Evolutionary conservation across 2,329 filamentous ascomycete species (phyloP), one percentile per base, ranked within the genome.

Genomic region (Tolypocladium ovalisporum): DNA sequence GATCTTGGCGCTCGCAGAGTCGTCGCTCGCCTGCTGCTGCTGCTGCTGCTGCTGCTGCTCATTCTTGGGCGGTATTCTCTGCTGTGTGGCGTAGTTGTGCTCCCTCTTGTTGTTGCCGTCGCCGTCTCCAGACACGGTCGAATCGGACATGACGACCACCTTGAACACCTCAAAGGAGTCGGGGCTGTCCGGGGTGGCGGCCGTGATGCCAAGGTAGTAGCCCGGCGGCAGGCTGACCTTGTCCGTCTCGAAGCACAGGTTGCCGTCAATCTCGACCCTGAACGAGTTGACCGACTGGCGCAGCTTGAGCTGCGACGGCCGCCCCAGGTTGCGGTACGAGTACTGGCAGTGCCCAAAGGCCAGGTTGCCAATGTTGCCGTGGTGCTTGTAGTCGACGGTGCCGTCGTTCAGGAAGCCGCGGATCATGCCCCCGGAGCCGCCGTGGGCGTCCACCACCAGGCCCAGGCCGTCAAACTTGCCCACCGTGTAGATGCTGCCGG

Each of bases 121-220:
- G 34, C 39, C 56, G 54, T 59, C 62, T 55, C 57, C 58, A n/a
- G 55, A 62, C 59, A 60, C 55, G 37, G 61, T 67, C 58, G 65
- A 75, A 65, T 84, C 81, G 13, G 81, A 85, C 67, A 86, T 83
- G 55, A 94, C 83, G 39, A 88, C 80, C 68, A 97, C 82, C 70
- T 93, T 95, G 78, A 92, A 94, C 63, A 96, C 73, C 73, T 99
- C 94, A 67, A 97, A 96, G 6, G 90, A 96, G 74, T 99, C 94
- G 0, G 94, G 91, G 65, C 85, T 92, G 63, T 97, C 93, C 35
- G 90, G 89, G 3, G 90, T 93, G 19, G 90, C 89, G 47, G 93
- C 94, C 15, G 88, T 90, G 64, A 99, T 76, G 65, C 94, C 94
- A 63, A 96, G 89, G 69, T 83, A 82, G 76, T 97, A 95, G 63